These are phyloP conservation scores for Arthrobotrys musiformis DNA, from an alignment of 2,329 filamentous ascomycete genomes.

Conservation along the genomic window DNA sequence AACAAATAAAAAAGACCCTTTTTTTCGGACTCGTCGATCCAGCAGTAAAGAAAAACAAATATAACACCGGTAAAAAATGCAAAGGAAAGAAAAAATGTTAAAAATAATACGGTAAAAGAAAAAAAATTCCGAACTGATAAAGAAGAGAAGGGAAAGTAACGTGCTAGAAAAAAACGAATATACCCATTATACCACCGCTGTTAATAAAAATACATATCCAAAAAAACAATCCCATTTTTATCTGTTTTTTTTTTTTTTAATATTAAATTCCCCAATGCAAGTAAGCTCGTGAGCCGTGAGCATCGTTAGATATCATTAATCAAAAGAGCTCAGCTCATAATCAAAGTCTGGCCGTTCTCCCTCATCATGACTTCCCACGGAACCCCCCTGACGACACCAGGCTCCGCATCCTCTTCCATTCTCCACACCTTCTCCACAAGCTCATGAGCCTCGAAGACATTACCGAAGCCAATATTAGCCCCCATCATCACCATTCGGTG, in stretches of 20 bases:
- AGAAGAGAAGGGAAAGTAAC: conserved; percentile 6
- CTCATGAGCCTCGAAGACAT: conserved; percentile 56
- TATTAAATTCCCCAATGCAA: conserved; percentile 13
- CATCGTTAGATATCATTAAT: conserved; percentile 42
- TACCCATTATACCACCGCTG: conserved; percentile 53
- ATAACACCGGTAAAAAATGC: conserved; percentile 44
- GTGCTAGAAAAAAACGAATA: conserved; percentile 40
- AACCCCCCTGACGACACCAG: conserved; percentile 28
- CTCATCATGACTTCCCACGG: conserved; percentile 51
- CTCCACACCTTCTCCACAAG: conserved; percentile 49
- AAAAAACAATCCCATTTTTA: not conserved
- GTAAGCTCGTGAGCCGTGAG: conserved; percentile 32
- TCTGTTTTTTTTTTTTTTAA: conserved; percentile 22
- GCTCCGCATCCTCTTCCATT: conserved; percentile 52
- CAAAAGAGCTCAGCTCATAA: conserved; percentile 56
- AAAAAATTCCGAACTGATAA: not conserved
- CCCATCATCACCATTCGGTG: conserved; percentile 55
- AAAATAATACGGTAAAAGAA: conserved; percentile 12
- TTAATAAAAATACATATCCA: conserved; percentile 18
- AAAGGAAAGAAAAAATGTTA: conserved; percentile 33
- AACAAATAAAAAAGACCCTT: not conserved
- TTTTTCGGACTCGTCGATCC: conserved; percentile 14
- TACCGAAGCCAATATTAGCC: conserved; percentile 55
- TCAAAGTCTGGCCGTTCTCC: conserved; percentile 54
- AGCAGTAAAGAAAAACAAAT: not conserved